Base-by-base conservation (phyloP, 176 grass and related monocot species). In the Oryza brachyantha region DNA sequence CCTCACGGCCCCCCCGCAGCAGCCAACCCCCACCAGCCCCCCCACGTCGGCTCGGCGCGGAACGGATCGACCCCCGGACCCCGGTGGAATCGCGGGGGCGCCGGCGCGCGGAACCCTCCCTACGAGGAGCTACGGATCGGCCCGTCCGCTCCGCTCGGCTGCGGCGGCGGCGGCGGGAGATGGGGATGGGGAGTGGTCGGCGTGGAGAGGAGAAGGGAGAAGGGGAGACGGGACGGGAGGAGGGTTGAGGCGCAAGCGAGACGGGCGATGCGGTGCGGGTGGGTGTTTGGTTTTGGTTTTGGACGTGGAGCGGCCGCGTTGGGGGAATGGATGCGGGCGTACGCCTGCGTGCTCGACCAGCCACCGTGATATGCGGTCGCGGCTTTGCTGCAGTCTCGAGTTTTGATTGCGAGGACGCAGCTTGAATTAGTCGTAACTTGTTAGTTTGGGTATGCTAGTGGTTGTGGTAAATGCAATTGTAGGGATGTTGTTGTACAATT, bases 211-310 rank as follows among this genome's bases (percentile, higher is more conserved):
- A 45, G 77, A 59, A 79, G 76, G 31, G 76, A 41, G 36, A 29
- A 37, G 21, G 66, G 29, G 19, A 6, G 12, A n/a, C n/a, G 52
- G 75, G 42, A 42, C 59, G 77, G 72, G 29, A 40, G 68, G 17
- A 40, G 68, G 17, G 74, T 68, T 21, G 46, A 8, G 31, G n/a
- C 52, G 43, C 75, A 52, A 52, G 48, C 48, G 48, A 21, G n/a
- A 8, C 13, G 48, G 7, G 48, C 19, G 48, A 2, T 52, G 17
- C 48, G 48, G 70, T 77, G 85, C 72, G 57, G 69, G 76, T 88
- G 76, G 63, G 86, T 79, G 81, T 79, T 60, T 52, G 48, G 48
- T 52, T 52, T 17, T 21, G 46, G 73, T 37, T 60, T 63, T 87
- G n/a, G n/a, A n/a, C n/a, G n/a, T 46, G 14, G 43, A 46, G 43